phyloP scores from a whole-genome alignment of 306 rosid species.

The Cyamopsis tetragonoloba region DNA sequence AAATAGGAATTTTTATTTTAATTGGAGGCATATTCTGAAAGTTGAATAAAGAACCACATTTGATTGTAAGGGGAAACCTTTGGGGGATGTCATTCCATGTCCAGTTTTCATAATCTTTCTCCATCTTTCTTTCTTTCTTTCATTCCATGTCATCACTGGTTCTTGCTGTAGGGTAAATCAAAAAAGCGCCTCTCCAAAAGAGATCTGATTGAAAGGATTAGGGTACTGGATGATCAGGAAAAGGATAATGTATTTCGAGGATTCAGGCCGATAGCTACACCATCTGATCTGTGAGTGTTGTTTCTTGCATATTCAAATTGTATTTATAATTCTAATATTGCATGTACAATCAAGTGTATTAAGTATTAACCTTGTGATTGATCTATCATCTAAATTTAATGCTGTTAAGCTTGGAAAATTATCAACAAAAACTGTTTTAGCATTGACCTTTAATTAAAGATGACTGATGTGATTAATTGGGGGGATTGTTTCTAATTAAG shows the following conservation, averaged over 20 bases:
- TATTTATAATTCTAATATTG: neutral
- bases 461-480: neutral
- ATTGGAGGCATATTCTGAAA: too few relatives aligned
- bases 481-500: neutral
- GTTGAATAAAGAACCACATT: too few relatives aligned
- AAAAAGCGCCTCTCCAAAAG: conserved; percentile 66
- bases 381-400: neutral
- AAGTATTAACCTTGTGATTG: neutral
- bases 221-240: conserved; percentile 47
- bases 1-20: too few relatives aligned
- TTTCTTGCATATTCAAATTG: conserved; percentile 13
- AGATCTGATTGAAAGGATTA: conserved; percentile 61
- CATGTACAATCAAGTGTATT: neutral
- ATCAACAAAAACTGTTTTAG: neutral
- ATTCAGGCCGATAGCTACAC: conserved; percentile 65
- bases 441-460: neutral
- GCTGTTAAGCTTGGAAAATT: neutral
- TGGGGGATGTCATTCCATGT: too few relatives aligned
- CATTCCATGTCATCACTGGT: neutral
- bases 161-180: conserved; percentile 54
- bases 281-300: conserved; percentile 63
- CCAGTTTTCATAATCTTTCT: too few relatives aligned
- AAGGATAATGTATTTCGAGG: conserved; percentile 56
- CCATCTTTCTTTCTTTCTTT: neutral
- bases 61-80: too few relatives aligned